phyloP scores from a whole-genome alignment of 768 basidiomycete genomes.

The Lanmaoa pseudosensibilis region DNA sequence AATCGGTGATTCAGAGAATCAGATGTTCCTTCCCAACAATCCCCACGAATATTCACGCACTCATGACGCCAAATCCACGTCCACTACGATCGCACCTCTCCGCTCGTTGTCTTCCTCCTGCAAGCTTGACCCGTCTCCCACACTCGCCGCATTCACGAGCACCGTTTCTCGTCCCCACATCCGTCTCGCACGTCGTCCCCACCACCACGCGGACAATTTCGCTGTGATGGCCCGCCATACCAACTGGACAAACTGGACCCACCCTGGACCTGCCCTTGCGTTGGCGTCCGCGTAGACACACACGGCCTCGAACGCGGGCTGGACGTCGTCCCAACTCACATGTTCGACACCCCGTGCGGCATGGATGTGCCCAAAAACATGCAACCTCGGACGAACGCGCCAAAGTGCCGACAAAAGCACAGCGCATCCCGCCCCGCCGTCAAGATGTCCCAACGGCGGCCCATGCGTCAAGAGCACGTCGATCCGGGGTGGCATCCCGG shows the following conservation, averaged over 20 bases:
- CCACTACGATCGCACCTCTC: slow-evolving; percentile 31
- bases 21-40: background rate
- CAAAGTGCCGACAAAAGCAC: slow-evolving; percentile 35
- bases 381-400: slow-evolving; percentile 37
- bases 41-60: background rate
- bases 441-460: slow-evolving; percentile 38
- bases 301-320: slow-evolving; percentile 33
- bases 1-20: background rate
- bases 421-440: slow-evolving; percentile 32
- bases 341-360: slow-evolving; percentile 34
- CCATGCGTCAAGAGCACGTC: slow-evolving; percentile 48
- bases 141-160: slow-evolving; percentile 35
- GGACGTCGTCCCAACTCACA: slow-evolving; percentile 34
- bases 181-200: slow-evolving; percentile 9
- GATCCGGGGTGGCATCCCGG: slow-evolving; percentile 28
- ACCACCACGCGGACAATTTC: slow-evolving; percentile 5
- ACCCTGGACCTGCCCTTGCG: slow-evolving; percentile 12
- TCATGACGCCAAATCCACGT: slow-evolving; percentile 16
- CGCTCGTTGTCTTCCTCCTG: slow-evolving; percentile 19
- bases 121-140: slow-evolving; percentile 19
- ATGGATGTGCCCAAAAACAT: slow-evolving; percentile 47
- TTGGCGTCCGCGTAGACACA: slow-evolving; percentile 7
- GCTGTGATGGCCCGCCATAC: slow-evolving; percentile 12
- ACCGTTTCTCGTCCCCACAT: slow-evolving; percentile 21
- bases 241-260: slow-evolving; percentile 14